A percentile compares a stretch with the other conserved stretches of the same genome.
Conservation (phyloP, 257 asterid genomes). For the Gardenia jasminoides region DNA sequence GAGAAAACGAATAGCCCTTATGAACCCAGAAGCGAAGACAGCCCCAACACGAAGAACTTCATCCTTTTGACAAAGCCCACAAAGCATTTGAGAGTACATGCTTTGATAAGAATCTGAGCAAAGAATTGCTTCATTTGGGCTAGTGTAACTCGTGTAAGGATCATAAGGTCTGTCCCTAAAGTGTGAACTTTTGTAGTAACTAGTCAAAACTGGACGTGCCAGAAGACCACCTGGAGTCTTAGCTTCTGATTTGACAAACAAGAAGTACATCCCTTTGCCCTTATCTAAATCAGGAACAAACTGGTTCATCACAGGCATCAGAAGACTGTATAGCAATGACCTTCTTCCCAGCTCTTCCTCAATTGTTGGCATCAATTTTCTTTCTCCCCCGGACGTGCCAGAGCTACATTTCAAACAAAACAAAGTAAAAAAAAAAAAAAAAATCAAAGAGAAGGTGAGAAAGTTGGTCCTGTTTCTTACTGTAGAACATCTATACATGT, state of each 20-base stretch:
- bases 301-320: constrained; percentile 92
- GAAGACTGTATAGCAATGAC: constrained; percentile 70
- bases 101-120: constrained; percentile 85
- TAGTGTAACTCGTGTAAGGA: constrained; percentile 90
- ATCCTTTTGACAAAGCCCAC: constrained; percentile 57
- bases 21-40: constrained; percentile 89
- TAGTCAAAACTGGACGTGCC: constrained; percentile 87
- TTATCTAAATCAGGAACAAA: constrained; percentile 63
- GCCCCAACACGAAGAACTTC: constrained; percentile 95
- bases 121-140: constrained; percentile 82
- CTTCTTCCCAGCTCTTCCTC: constrained; percentile 70
- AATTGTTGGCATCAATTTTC: constrained; percentile 92
- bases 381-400: constrained; percentile 85
- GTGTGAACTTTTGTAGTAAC: constrained; percentile 79
- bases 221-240: constrained; percentile 72
- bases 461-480: not conserved
- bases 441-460: no score
- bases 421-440: no score
- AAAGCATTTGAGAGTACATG: constrained; percentile 96
- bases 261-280: constrained; percentile 89
- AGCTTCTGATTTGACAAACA: constrained; percentile 73
- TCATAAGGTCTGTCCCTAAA: constrained; percentile 71
- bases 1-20: constrained; percentile 73
- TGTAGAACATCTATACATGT: no score
- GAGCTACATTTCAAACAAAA: constrained; percentile 34